A percentile compares a stretch with the other conserved stretches of the same genome.
Evolutionary conservation across 2,329 filamentous ascomycete genomes (phyloP).

Genomic region (Apiospora saccharicola): DNA sequence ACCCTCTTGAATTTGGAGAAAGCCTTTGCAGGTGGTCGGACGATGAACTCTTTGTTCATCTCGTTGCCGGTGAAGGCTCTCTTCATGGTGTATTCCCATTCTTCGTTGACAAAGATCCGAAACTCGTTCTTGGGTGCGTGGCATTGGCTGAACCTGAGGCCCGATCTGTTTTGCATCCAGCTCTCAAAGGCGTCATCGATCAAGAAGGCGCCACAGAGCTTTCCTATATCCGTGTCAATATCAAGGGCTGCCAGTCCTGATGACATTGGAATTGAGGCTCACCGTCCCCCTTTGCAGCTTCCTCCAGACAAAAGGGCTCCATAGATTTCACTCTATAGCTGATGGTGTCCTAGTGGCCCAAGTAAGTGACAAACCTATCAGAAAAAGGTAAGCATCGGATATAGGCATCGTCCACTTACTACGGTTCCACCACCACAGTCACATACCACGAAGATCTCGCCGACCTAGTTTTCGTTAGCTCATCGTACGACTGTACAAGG

Average conservation of each 20-base stretch:
- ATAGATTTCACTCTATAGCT: not conserved
- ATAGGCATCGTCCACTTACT: not conserved
- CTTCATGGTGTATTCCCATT: conserved; percentile 15
- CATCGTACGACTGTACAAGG: conserved; percentile 39
- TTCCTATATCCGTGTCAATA: not conserved
- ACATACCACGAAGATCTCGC: conserved; percentile 38
- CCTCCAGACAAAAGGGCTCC: not conserved
- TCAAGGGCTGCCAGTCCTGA: too few relatives aligned
- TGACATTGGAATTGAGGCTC: not conserved
- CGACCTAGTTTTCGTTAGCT: conserved; percentile 33
- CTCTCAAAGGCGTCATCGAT: not conserved
- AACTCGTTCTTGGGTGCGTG: not conserved
- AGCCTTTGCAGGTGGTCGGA: not conserved
- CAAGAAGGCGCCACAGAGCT: not conserved
- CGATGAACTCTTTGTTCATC: not conserved
- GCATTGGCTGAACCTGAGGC: not conserved
- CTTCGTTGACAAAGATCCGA: not conserved
- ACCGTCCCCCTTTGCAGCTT: not conserved
- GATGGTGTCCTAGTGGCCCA: not conserved
- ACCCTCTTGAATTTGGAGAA: not conserved
- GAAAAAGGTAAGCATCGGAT: too few relatives aligned
- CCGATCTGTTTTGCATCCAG: not conserved
- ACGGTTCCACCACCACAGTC: conserved; percentile 38
- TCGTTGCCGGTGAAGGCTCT: not conserved
- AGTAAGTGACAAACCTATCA: not conserved